These are phyloP conservation scores for Garcia nutans DNA, from an alignment of 345 rosid genomes.

Conservation along the genomic window DNA sequence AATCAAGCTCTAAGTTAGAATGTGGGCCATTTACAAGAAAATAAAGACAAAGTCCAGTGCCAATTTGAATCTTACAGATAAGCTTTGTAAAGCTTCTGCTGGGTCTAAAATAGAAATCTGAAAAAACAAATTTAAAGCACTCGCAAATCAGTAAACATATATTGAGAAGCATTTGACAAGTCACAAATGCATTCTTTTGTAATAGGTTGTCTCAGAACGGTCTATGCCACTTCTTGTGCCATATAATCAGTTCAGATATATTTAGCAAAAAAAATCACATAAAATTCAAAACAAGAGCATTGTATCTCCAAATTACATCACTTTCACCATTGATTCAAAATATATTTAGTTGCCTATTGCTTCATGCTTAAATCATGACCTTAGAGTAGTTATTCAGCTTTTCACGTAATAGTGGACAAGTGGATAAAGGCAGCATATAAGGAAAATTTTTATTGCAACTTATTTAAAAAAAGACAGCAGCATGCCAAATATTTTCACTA, in stretches of 20 bases:
- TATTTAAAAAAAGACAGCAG: background rate
- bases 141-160: constrained; percentile 7
- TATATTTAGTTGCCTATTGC: background rate
- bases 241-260: background rate
- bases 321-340: background rate
- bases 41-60: constrained; percentile 9
- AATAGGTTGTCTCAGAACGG: background rate
- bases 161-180: background rate
- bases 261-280: background rate
- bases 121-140: constrained; percentile 19
- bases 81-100: constrained; percentile 58
- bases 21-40: constrained; percentile 11
- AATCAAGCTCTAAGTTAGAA: constrained; percentile 31
- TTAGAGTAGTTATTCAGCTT: background rate
- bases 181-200: background rate
- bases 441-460: too few relatives aligned
- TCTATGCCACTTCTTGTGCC: background rate
- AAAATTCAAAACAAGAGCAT: background rate
- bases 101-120: constrained; percentile 52
- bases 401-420: background rate
- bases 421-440: background rate
- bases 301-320: background rate
- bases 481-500: background rate
- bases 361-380: background rate
- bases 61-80: constrained; percentile 56